Evolutionary conservation across 1,284 basidiomycete species (phyloP), one percentile per base, ranked within the genome.

Genomic region (Termitomyces sp.): DNA sequence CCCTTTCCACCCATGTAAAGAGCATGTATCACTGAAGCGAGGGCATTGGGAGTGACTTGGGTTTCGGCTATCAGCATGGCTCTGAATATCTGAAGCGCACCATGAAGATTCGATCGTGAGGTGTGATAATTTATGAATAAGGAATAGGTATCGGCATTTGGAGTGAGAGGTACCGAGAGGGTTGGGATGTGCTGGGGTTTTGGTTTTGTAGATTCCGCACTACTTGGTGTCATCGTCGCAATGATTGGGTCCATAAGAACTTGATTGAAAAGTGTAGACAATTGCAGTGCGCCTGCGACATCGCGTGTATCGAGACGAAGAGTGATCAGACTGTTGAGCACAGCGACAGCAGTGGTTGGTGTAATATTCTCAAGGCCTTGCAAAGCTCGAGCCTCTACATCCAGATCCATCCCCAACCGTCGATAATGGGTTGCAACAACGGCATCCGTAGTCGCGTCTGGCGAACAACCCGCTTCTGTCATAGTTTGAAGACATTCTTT

Each of bases 321-420:
- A 58, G 80, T 80, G 40, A 90, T 73, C 12, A 90, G 68, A 56
- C 75, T 77, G 73, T 90, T 90, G 65, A 90, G 65, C 21, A 83
- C 73, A 39, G 67, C 64, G 33, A 81, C 79, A 33, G 79, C 75
- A 0, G 70, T 68, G 7, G 58, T 66, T n/a, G 60, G 61, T 59
- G 73, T 68, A 52, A 81, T 64, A 38, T 68, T 61, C 43, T 61
- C 65, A 39, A 91, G 65, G 21, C 72, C 70, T 34, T 74, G 68
- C 58, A 88, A 64, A 2, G 82, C 79, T 52, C 73, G 75, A 33
- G 69, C 66, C 60, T 81, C 76, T 19, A 90, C 77, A 54, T 77
- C 68, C 15, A 65, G 62, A 62, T 89, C 83, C 38, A 73, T 69
- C 24, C 88, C 88, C 30, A 90, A 65, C 21, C 75, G 70, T 41